Evolutionary conservation across 164 flowering plant species (phyloP), one percentile per base, ranked within the genome.

Genomic region (Magnolia sinica): DNA sequence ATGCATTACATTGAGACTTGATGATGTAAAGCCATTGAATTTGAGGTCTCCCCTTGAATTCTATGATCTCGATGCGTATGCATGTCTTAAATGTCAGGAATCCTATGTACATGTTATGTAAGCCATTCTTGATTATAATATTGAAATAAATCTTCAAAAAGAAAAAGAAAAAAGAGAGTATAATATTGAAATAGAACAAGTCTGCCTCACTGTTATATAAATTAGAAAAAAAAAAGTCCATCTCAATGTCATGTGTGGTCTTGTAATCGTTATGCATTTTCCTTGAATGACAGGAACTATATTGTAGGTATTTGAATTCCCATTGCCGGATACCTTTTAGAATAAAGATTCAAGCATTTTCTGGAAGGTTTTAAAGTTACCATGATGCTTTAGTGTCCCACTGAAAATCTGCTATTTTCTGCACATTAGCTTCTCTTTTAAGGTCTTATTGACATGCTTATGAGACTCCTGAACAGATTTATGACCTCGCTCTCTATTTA

Each of bases 371-470:
- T 13, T 7, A 13, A 13, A 19, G 18, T 13, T 13, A 13, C 64
- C 64, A 59, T 59, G 11, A 13, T 7, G 14, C 64, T 19, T 59
- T 4, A n/a, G 68, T 64, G 68, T 20, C 10, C 68, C 22, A 64
- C 8, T 11, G 23, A n/a, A 64, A 22, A 64, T 18, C 68, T 20
- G 23, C 73, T 49, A 49, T 13, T 70, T 70, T 70, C 0, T 20
- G 55, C 55, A 45, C 31, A 6, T 70, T 70, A 49, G 50, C 45
- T 70, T 49, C 49, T n/a, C 71, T 20, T 55, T 55, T 55, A 55
- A 55, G 61, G 65, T 71, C 73, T 58, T 73, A 10, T 63, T 8
- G 10, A 31, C 10, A 63, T 74, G 63, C 1, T 76, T 77, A 18
- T 20, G 37, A 51, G 58, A 11, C 18, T 55, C 18, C 11, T 71